Evolutionary conservation across 495 filamentous ascomycete species (phyloP).

Genomic region (Penicillium angulare): DNA sequence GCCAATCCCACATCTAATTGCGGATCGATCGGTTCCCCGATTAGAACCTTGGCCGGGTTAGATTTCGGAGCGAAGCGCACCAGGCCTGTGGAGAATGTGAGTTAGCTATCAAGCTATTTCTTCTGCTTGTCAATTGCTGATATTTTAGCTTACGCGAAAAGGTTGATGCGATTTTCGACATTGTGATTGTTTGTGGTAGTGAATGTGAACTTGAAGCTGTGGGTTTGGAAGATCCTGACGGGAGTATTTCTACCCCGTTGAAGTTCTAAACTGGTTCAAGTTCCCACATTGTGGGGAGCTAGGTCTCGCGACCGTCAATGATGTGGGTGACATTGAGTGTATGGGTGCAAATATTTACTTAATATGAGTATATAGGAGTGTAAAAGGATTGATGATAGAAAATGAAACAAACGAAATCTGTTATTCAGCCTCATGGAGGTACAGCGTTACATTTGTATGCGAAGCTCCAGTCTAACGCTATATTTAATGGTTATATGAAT

Average conservation of each 20-base stretch:
- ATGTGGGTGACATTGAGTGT: neutral
- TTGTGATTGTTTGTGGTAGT: conserved; percentile 14
- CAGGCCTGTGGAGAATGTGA: conserved; percentile 49
- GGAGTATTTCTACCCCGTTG: conserved; percentile 18
- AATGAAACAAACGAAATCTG: no score
- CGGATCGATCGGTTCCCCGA: conserved; percentile 55
- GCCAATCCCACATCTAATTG: conserved; percentile 55
- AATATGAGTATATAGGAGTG: no score
- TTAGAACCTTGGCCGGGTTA: conserved; percentile 46
- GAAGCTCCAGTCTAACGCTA: no score
- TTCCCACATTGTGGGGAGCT: neutral
- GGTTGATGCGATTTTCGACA: conserved; percentile 44
- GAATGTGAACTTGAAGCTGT: neutral
- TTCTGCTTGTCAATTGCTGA: neutral
- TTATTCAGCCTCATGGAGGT: no score
- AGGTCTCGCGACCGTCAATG: neutral
- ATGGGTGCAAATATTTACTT: no score
- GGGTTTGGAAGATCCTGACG: conserved; percentile 9
- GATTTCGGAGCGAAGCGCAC: conserved; percentile 59
- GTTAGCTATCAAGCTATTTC: conserved; percentile 8
- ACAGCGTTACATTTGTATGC: no score
- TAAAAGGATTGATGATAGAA: no score
- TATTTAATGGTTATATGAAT: no score
- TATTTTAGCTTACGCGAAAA: conserved; percentile 37
- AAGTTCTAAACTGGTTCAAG: no score